Conservation (phyloP, 1,139 yeast genomes). For the Suhomyces choctaworum region DNA sequence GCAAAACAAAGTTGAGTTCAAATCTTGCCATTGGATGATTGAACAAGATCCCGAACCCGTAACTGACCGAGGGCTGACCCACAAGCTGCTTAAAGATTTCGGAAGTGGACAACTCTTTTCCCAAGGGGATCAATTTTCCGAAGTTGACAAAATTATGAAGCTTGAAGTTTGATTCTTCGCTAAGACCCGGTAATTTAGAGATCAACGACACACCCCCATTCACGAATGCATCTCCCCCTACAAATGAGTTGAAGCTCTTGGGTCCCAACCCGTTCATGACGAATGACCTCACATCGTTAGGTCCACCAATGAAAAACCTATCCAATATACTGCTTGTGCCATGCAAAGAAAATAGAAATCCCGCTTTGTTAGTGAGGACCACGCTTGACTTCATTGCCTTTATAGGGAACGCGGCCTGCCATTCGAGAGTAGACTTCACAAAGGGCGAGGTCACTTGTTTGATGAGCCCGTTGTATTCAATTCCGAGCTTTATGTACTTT, state of each 20-base stretch:
- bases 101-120: neutral
- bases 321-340: conserved; percentile 58
- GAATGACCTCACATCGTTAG: conserved; percentile 80
- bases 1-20: conserved; percentile 84
- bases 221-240: conserved; percentile 81
- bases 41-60: conserved; percentile 77
- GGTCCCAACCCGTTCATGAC: conserved; percentile 85
- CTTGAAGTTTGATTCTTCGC: conserved; percentile 61
- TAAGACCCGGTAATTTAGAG: conserved; percentile 60
- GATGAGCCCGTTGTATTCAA: conserved; percentile 58
- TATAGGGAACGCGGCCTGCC: conserved; percentile 36
- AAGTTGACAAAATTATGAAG: conserved; percentile 71
- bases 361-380: conserved; percentile 50
- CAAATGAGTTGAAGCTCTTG: conserved; percentile 53
- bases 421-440: conserved; percentile 50
- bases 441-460: conserved; percentile 32
- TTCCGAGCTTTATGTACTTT: conserved; percentile 45
- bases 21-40: conserved; percentile 89
- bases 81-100: conserved; percentile 23
- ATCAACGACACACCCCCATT: conserved; percentile 73
- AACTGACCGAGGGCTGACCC: conserved; percentile 49
- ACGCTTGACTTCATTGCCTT: conserved; percentile 29
- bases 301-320: conserved; percentile 63
- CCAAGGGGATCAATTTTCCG: conserved; percentile 60
- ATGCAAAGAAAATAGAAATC: conserved; percentile 45